Evolutionary conservation across 352 stramenopile genomes (phyloP).

Genomic region (Phytophthora fragariae): DNA sequence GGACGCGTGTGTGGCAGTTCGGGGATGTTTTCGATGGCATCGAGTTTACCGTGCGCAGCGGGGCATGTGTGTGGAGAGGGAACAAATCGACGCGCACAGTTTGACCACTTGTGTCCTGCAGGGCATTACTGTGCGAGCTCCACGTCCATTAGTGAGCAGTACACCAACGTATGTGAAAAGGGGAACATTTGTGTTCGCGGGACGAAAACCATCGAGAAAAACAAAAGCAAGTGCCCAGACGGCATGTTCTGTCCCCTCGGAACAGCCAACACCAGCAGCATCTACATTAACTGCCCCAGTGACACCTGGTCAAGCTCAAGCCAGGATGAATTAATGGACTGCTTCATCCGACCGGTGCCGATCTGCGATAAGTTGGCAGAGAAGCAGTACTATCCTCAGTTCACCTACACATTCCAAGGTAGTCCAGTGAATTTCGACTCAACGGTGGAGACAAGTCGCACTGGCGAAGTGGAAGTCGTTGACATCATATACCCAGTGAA

Average conservation of each 20-base stretch:
- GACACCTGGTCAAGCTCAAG: constrained; percentile 90
- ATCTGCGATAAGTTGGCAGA: constrained; percentile 94
- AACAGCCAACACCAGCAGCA: constrained; percentile 83
- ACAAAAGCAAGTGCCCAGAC: constrained; percentile 93
- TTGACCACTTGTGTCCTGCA: constrained; percentile 92
- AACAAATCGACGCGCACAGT: constrained; percentile 92
- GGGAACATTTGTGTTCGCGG: constrained; percentile 93
- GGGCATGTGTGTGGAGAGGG: constrained; percentile 95
- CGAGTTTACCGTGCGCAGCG: constrained; percentile 90
- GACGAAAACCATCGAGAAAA: constrained; percentile 87
- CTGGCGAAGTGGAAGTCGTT: constrained; percentile 91
- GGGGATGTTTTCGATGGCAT: constrained; percentile 86
- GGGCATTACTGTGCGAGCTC: constrained; percentile 91
- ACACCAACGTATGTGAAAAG: constrained; percentile 79
- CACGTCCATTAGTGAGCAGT: constrained; percentile 90
- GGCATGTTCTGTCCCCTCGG: constrained; percentile 94
- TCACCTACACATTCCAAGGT: constrained; percentile 76
- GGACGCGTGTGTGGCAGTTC: constrained; percentile 93
- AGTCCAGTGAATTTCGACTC: constrained; percentile 70
- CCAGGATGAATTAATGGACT: constrained; percentile 87
- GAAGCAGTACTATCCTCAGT: constrained; percentile 85
- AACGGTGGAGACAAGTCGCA: constrained; percentile 69
- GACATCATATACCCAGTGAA: constrained; percentile 95
- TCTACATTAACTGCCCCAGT: constrained; percentile 92
- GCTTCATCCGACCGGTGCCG: constrained; percentile 85